Evolutionary conservation across 2,329 filamentous ascomycete genomes (phyloP), one percentile per base, ranked within the genome.

Genomic region (Alternaria sp.): DNA sequence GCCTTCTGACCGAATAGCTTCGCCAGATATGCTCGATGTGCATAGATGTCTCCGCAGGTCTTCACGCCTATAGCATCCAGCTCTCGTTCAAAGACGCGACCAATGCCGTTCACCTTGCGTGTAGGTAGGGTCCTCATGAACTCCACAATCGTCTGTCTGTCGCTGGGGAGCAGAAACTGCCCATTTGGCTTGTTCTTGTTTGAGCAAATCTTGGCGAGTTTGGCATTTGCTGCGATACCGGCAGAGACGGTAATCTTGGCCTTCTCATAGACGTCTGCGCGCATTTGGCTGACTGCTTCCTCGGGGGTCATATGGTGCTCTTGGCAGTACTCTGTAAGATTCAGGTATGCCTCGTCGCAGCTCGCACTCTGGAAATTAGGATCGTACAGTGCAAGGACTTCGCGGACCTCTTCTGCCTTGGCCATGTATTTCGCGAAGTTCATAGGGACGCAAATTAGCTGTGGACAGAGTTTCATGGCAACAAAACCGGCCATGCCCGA

Each of bases 121-220:
- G 93, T 93, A 0, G 94, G 90, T 25, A 99, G 82, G 30, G 90
- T 86, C 11, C 86, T 85, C 91, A 98, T 97, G 74, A 97, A 98
- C 0, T 85, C 81, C 86, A 98, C 89, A 61, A 99, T 93, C 1
- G 87, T 85, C 27, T 82, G 80, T 10, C 94, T 86, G 41, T 97
- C 90, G 54, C 85, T 91, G 0, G 90, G 85, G 2, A 98, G 82
- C 10, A 87, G 81, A 69, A 91, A 98, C 74, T 98, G 95, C 0
- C 95, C 95, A 70, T 99, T 97, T 0, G 95, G 95, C 74, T 99
- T 99, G 79, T 98, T 97, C 77, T 91, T 88, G 74, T 99, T 97
- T 18, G 93, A 97, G 70, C 91, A 93, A 32, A 99, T 97, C 79
- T 99, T 99, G 30, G 95, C 94, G 14, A 99, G 84, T 74, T 93